Base-by-base conservation (phyloP, 129 eudicot genomes). In the Pittosporum tobira region DNA sequence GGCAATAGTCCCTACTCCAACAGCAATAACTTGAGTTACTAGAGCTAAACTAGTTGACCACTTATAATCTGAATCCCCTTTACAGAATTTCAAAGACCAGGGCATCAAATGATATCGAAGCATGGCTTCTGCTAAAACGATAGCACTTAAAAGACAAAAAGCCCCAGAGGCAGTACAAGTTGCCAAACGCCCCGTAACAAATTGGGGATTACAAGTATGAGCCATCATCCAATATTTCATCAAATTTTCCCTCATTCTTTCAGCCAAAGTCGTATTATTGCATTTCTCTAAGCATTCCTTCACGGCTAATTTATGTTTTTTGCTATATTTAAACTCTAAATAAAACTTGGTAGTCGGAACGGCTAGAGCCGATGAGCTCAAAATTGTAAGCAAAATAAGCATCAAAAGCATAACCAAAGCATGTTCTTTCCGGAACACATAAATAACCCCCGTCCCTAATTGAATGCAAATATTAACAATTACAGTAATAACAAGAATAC, bases 141-240 rank as follows among this genome's bases (percentile, higher is more conserved):
- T 24, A 14, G 69, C 43, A 45, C 71, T 69, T 14, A 82, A 9
- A 34, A 82, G 79, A 55, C 85, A 72, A 38, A 78, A 71, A 0
- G 79, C 79, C 48, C 89, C 89, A 0, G 82, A 75, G 53, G 85
- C 82, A 8, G 85, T 72, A 20, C 89, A 82, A 0, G 85, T 81
- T 14, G 82, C 79, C 0, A 77, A 69, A 4, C 89, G 65, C 5
- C 79, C 89, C 0, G 72, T 69, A 38, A 82, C 89, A 43, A 82
- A 82, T 29, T 82, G 85, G 1, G 89, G 89, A 34, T 78, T 57
- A 28, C 74, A 77, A 11, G 84, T 74, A 60, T 77, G 56, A 2
- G 88, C 84, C 88, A 82, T 82, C 76, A 72, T 78, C 88, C 84
- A 82, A 52, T 60, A 77, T 42, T 75, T 82, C 0, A 57, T 67